Percentiles rank a stretch among this genome's conserved stretches.
Conservation (phyloP, 192 early-diverging fungal genomes). For the Entophlyctis luteolus region DNA sequence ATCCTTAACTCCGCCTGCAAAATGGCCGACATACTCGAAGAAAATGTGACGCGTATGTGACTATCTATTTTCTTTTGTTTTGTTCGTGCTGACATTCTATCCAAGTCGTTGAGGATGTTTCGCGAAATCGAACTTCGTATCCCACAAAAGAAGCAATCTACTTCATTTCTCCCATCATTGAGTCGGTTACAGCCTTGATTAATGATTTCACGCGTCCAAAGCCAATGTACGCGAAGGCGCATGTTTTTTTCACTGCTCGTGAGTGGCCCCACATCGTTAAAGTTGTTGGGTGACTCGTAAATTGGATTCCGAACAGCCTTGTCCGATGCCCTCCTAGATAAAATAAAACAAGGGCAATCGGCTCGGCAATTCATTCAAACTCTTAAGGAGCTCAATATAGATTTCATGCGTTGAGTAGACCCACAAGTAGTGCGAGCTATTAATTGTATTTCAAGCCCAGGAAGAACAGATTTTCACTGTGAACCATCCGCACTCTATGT, state of each 20-base stretch:
- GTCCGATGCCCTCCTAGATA: slow-evolving; percentile 61
- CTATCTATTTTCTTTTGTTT: background rate
- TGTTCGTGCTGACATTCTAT: background rate
- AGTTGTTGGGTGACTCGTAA: background rate
- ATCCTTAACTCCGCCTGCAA: slow-evolving; percentile 72
- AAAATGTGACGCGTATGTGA: slow-evolving; percentile 65
- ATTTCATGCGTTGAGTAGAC: slow-evolving; percentile 44
- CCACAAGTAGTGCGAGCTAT: background rate
- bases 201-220: slow-evolving; percentile 48
- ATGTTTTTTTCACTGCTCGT: slow-evolving; percentile 51
- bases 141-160: slow-evolving; percentile 60
- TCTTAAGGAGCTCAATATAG: slow-evolving; percentile 47
- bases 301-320: slow-evolving; percentile 46
- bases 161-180: slow-evolving; percentile 47
- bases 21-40: slow-evolving; percentile 73
- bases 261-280: background rate
- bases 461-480: slow-evolving; percentile 49
- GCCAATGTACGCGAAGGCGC: slow-evolving; percentile 51
- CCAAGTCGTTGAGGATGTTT: slow-evolving; percentile 53
- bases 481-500: slow-evolving; percentile 32
- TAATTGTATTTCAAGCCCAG: slow-evolving; percentile 25
- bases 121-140: slow-evolving; percentile 46
- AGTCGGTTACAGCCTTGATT: slow-evolving; percentile 43
- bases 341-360: slow-evolving; percentile 46
- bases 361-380: slow-evolving; percentile 36